Conservation (phyloP, 306 rosid species). For the Dalbergia cultrata region DNA sequence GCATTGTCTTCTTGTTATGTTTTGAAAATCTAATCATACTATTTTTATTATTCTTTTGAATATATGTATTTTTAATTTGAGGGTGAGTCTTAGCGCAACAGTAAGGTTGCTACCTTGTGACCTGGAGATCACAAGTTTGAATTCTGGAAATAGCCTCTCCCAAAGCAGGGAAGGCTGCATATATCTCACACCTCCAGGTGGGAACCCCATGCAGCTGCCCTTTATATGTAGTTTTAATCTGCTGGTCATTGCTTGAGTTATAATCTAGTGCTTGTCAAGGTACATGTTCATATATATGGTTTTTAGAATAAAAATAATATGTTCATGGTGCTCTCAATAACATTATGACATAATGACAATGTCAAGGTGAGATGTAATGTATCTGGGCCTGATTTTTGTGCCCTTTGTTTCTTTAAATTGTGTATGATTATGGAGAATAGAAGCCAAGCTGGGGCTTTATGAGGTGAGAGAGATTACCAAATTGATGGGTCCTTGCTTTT, state of each 20-base stretch:
- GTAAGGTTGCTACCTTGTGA: too few species aligned
- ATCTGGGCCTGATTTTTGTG: background rate
- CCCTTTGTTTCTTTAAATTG: slow-evolving; percentile 2
- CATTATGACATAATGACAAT: background rate
- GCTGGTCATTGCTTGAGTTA: slow-evolving; percentile 25
- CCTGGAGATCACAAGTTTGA: too few species aligned
- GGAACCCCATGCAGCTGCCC: too few species aligned
- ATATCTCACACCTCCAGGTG: too few species aligned
- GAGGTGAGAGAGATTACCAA: background rate
- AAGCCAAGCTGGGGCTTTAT: slow-evolving; percentile 7
- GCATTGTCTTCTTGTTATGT: background rate
- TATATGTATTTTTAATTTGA: too few species aligned
- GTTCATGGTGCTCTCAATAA: background rate
- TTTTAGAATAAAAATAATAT: background rate
- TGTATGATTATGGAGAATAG: background rate
- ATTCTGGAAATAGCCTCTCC: too few species aligned
- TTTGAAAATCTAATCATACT: slow-evolving; percentile 4
- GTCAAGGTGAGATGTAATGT: slow-evolving; percentile 14
- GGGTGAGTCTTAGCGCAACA: too few species aligned
- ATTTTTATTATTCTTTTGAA: background rate
- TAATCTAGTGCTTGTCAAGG: background rate
- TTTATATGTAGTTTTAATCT: background rate
- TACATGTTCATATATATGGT: too few species aligned
- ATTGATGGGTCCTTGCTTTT: background rate
- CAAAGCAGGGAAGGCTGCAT: too few species aligned